A percentile compares a stretch with the other conserved stretches of the same genome.
phyloP scores from a whole-genome alignment of 202 grass and related monocot genomes.

The Zizania palustris region DNA sequence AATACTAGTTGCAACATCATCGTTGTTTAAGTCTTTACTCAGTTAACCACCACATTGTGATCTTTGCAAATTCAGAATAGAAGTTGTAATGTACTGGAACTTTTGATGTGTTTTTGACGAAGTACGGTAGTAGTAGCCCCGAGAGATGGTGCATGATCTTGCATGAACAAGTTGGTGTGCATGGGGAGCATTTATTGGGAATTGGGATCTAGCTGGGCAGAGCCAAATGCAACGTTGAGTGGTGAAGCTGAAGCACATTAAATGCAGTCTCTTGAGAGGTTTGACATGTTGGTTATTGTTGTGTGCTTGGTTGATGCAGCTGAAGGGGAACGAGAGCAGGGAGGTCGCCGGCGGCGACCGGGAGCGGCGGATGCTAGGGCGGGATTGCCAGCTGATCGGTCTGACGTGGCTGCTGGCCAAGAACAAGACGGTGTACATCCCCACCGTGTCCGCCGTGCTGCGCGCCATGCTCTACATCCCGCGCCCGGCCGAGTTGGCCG shows the following conservation, averaged over 20 bases:
- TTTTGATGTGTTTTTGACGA: background rate
- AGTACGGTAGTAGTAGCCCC: background rate
- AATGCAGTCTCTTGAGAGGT: conserved; percentile 40
- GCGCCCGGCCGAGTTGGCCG: conserved; percentile 47
- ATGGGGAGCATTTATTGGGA: conserved; percentile 50
- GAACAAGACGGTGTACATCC: conserved; percentile 89
- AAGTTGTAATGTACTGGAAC: background rate
- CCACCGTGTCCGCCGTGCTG: conserved; percentile 89
- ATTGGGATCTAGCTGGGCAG: too few species aligned
- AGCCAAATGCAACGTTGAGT: too few species aligned
- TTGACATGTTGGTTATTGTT: background rate
- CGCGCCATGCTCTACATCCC: conserved; percentile 85
- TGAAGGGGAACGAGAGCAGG: conserved; percentile 57
- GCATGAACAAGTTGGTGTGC: conserved; percentile 42
- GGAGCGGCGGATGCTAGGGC: conserved; percentile 76
- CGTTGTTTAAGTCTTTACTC: conserved; percentile 14
- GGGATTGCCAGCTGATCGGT: conserved; percentile 96
- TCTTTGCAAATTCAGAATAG: background rate
- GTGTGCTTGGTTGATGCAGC: conserved; percentile 36
- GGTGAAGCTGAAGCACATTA: conserved; percentile 31
- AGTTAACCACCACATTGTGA: conserved; percentile 40
- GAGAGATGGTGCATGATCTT: background rate
- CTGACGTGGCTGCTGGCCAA: conserved; percentile 87
- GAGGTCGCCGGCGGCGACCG: conserved; percentile 54
- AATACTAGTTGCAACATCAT: background rate